phyloP scores from a whole-genome alignment of 495 filamentous ascomycete species.

The Penicillium psychrofluorescens region DNA sequence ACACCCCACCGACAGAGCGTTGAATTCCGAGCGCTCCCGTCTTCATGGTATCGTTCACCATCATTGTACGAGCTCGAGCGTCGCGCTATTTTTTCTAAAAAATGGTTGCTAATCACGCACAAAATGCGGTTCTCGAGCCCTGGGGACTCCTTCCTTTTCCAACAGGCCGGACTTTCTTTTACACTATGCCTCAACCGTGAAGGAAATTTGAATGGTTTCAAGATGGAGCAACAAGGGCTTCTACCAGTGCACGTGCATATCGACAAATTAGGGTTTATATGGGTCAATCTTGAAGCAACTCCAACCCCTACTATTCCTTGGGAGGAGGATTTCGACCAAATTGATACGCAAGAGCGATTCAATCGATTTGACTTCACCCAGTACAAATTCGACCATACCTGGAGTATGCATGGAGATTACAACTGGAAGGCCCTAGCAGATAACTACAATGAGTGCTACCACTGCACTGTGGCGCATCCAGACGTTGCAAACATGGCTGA shows the following conservation, averaged over 20 bases:
- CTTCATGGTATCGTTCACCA: constrained; percentile 41
- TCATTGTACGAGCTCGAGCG: constrained; percentile 47
- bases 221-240: constrained; percentile 44
- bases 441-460: constrained; percentile 48
- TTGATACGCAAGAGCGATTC: constrained; percentile 30
- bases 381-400: constrained; percentile 40
- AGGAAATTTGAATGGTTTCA: constrained; percentile 48
- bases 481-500: constrained; percentile 30
- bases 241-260: constrained; percentile 39
- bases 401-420: constrained; percentile 35
- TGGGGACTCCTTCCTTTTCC: constrained; percentile 42
- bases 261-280: constrained; percentile 39
- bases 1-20: too few species aligned
- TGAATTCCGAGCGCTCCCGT: constrained; percentile 25
- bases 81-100: constrained; percentile 44
- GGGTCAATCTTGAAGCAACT: constrained; percentile 39
- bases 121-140: constrained; percentile 34
- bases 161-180: constrained; percentile 42
- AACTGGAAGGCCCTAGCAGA: constrained; percentile 48
- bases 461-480: constrained; percentile 38
- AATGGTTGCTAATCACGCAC: constrained; percentile 50
- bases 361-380: constrained; percentile 34
- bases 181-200: constrained; percentile 41
- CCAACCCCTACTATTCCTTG: constrained; percentile 29
- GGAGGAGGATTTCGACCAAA: constrained; percentile 31